Evolutionary conservation across 2,329 filamentous ascomycete genomes (phyloP), one percentile per base, ranked within the genome.

Genomic region (Phyllosticta citriasiana): DNA sequence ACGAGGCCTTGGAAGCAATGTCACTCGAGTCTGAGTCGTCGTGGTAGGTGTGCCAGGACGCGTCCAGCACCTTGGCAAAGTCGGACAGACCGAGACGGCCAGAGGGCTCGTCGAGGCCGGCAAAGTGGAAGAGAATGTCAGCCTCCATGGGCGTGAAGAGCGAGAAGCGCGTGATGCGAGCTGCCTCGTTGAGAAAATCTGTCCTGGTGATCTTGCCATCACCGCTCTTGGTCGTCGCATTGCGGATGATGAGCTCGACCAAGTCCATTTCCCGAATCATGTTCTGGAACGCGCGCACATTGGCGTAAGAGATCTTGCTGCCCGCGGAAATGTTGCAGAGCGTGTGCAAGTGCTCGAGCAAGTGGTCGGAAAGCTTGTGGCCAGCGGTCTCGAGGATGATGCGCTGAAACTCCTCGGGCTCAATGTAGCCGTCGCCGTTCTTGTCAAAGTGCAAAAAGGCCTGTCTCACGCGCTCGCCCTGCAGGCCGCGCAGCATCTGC

Each of bases 91-190:
- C 84, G 1, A 99, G 84, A 57, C 91, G 84, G 22, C 92, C 94
- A 1, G 91, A 93, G 2, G 91, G 88, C 68, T 94, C 88, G 71
- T 97, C 91, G 60, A 97, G 82, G 64, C 92, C 90, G 63, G 94
- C 94, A 74, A 99, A 99, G 78, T 97, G 94, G 81, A 99, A 99
- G 51, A 99, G 84, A 65, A 99, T 96, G 71, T 99, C 94, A 51
- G 93, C 92, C 76, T 99, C 94, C 91, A 97, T 97, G 12, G 94
- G 94, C 0, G 94, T 97, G 77, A 97, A 97, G 40, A 95, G 84
- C 12, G 92, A 95, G 80, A 97, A 99, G 65, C 94, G 87, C 25
- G 93, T 96, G 70, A 94, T 86, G 65, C 87, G 87, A 53, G 93
- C 88, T 10, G 94, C 93, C 78, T 97, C 92, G 74, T 96, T 93